Evolutionary conservation across 345 rosid genomes (phyloP).

Genomic region (Lumnitzera racemosa): DNA sequence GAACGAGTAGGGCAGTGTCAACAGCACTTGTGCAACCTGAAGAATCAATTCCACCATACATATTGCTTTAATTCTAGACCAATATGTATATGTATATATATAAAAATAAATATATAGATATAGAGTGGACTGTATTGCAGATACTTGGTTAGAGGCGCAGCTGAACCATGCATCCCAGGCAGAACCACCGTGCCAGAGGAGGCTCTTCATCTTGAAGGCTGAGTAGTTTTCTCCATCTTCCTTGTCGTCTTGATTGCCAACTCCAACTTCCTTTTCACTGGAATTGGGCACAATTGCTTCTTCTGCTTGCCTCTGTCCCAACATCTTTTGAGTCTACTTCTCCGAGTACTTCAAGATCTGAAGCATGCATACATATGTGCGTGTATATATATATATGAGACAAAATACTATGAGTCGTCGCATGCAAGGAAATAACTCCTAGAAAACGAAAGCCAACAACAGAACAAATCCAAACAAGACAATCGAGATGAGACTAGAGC

Average conservation of each 20-base stretch:
- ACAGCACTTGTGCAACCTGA: conserved; percentile 90
- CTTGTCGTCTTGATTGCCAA: conserved; percentile 10
- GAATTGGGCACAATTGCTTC: conserved; percentile 17
- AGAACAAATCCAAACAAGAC: conserved; percentile 1
- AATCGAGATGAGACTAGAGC: not conserved
- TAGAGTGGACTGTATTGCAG: not conserved
- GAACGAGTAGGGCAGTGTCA: conserved; percentile 95
- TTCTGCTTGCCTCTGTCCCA: conserved; percentile 18
- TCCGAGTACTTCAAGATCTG: not conserved
- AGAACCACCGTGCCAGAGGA: conserved; percentile 98
- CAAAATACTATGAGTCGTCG: not conserved
- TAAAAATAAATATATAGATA: not conserved
- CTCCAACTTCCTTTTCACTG: conserved; percentile 2
- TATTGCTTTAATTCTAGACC: not conserved
- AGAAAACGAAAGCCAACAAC: conserved; percentile 1
- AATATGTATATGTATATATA: not conserved
- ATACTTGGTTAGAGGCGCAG: conserved; percentile 93
- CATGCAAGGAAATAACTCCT: not conserved
- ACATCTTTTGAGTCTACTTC: conserved; percentile 4
- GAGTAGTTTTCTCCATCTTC: conserved; percentile 35
- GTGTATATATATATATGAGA: not conserved
- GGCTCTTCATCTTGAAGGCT: conserved; percentile 44
- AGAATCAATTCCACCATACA: not conserved
- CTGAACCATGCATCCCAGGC: conserved; percentile 99
- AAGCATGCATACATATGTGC: too few species aligned